Conservation (phyloP, 2,329 filamentous ascomycete species). For the Fusarium pseudograminearum region DNA sequence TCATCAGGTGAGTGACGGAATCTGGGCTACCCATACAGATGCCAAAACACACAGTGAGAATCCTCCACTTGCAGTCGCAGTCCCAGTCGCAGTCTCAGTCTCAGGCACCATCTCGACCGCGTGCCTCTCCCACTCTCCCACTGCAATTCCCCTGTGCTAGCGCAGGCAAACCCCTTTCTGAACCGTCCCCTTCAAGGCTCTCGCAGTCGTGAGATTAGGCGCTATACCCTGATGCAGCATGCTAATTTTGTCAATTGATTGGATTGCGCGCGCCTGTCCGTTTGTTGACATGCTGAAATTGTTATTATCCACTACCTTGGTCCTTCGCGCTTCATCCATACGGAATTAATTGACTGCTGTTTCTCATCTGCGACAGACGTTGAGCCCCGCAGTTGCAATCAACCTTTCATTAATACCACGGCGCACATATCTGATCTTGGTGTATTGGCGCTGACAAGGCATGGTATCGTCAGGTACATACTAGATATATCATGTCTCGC, state of each 20-base stretch:
- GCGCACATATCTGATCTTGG: slow-evolving; percentile 34
- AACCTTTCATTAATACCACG: slow-evolving; percentile 31
- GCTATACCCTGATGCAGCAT: slow-evolving; percentile 36
- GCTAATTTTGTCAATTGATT: slow-evolving; percentile 36
- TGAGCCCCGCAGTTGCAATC: slow-evolving; percentile 30
- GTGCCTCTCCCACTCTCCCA: slow-evolving; percentile 34
- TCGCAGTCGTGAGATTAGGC: slow-evolving; percentile 38
- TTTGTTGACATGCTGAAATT: slow-evolving; percentile 49
- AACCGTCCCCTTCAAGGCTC: slow-evolving; percentile 28
- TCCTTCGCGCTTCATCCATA: slow-evolving; percentile 23
- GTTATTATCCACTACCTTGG: slow-evolving; percentile 45
- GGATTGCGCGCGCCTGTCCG: slow-evolving; percentile 34
- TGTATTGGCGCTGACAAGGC: slow-evolving; percentile 2
- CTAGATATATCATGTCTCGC: slow-evolving; percentile 5
- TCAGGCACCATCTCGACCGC: slow-evolving; percentile 43
- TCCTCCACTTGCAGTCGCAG: slow-evolving; percentile 4
- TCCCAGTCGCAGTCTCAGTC: slow-evolving; percentile 24
- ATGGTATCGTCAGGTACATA: background rate
- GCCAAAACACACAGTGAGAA: slow-evolving; percentile 23
- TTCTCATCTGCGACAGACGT: slow-evolving; percentile 42
- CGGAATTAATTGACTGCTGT: slow-evolving; percentile 26
- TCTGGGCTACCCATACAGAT: slow-evolving; percentile 13
- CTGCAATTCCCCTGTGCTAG: slow-evolving; percentile 43
- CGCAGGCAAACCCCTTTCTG: slow-evolving; percentile 44
- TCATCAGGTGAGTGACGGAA: slow-evolving; percentile 45